Evolutionary conservation across 768 basidiomycete genomes (phyloP).

Genomic region (Fomitopsis pulvina): DNA sequence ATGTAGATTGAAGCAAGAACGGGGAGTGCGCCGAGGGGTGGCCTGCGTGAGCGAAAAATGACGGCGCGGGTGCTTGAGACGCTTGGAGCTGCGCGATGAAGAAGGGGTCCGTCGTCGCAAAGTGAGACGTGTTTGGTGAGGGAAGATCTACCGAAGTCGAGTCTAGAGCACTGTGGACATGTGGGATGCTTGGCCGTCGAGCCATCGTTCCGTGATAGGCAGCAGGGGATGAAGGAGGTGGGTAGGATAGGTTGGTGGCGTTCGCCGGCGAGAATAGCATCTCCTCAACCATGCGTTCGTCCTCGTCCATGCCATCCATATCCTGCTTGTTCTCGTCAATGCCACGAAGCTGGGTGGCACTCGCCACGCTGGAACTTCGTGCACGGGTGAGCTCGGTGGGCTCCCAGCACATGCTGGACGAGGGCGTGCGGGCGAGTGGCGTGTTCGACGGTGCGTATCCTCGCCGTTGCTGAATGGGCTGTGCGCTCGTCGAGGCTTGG

Average conservation of each 20-base stretch:
- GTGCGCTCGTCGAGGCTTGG: conserved; percentile 22
- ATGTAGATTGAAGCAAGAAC: conserved; percentile 20
- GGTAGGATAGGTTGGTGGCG: conserved; percentile 13
- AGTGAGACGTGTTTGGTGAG: conserved; percentile 26
- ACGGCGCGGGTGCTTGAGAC: conserved; percentile 19
- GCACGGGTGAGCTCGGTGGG: conserved; percentile 16
- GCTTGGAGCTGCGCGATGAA: conserved; percentile 38
- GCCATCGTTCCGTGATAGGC: conserved; percentile 1
- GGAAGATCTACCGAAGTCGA: conserved; percentile 18
- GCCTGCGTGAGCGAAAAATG: conserved; percentile 34
- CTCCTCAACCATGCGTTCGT: conserved; percentile 40
- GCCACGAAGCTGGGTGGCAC: conserved; percentile 12
- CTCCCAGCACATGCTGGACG: conserved; percentile 19
- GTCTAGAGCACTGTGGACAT: conserved; percentile 19
- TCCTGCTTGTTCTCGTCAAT: conserved; percentile 25
- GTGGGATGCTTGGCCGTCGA: conserved; percentile 10
- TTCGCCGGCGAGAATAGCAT: conserved; percentile 29
- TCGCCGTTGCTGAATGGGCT: conserved; percentile 17
- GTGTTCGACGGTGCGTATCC: conserved; percentile 17
- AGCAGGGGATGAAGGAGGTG: conserved; percentile 12
- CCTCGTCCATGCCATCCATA: conserved; percentile 37
- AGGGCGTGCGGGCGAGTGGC: conserved; percentile 21
- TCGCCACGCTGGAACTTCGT: conserved; percentile 24
- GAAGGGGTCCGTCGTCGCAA: conserved; percentile 45
- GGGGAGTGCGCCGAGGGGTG: conserved; percentile 33